Base-by-base conservation (phyloP, 2,329 filamentous ascomycete species). In the Echinosphaeria canescens region DNA sequence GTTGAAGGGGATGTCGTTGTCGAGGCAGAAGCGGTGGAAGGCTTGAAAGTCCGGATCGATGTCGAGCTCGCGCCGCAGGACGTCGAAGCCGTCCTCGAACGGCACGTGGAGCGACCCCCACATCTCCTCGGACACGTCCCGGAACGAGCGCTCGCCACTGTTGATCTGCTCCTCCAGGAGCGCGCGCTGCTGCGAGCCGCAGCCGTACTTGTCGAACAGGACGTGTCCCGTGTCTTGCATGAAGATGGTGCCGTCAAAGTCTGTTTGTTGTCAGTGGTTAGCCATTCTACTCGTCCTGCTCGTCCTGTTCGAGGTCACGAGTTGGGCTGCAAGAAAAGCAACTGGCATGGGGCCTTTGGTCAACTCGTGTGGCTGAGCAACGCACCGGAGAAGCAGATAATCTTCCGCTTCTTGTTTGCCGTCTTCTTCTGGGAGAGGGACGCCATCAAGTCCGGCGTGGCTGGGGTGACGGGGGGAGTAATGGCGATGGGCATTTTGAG, bases 181-280 rank as follows among this genome's bases (percentile, higher is more conserved):
- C 30, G 60, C 47, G 26, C 68, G 59, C 30, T 53, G 52, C 33
- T 59, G 51, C 13, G 53, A 48, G 15, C 70, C 70, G 44, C 68
- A 74, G 27, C 71, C 69, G 35, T 69, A 59, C 36, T 54, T 54
- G 41, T 75, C 68, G 45, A 75, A 72, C 26, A 76, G 61, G 34
- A 75, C 59, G 41, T 75, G 70, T 24, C 72, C 72, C 2, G 65
- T 74, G 36, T 73, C 66, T 53, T 74, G 66, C 57, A 71, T 70
- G 52, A 73, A 74, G 34, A 76, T 76, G 4, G 70, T 75, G 33
- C 70, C 70, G 42, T 75, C 70, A 36, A 76, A 75, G 44, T 75
- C 68, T 72, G 31, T 16, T 26, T 7, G 18, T 5, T 33, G 29
- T 42, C 31, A 40, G 34, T 10, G 24, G 15, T 17, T 17, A 26